These are phyloP conservation scores for Diaporthe vexans DNA, from an alignment of 2,329 filamentous ascomycete genomes.

Conservation along the genomic window DNA sequence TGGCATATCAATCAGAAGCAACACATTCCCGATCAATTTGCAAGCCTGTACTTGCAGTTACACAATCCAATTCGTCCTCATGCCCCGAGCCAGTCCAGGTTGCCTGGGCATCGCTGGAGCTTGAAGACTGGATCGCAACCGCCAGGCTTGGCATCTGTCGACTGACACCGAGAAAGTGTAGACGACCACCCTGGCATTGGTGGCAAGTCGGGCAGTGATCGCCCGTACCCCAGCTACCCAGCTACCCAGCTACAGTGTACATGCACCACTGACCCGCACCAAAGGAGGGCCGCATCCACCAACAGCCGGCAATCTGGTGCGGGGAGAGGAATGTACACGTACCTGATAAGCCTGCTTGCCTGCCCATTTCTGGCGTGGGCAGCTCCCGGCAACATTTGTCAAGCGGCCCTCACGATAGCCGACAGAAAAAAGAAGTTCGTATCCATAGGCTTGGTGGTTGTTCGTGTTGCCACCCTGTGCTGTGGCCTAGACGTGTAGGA, in stretches of 20 bases:
- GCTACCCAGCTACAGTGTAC: neutral
- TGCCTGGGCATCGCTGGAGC: neutral
- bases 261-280: slow-evolving; percentile 5
- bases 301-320: neutral
- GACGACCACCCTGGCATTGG: slow-evolving; percentile 5
- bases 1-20: neutral
- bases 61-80: no score
- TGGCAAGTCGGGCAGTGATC: slow-evolving; percentile 17
- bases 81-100: neutral
- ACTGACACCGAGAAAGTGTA: neutral
- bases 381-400: slow-evolving; percentile 2
- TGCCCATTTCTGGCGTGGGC: neutral
- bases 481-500: neutral
- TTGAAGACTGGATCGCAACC: neutral
- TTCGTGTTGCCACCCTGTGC: slow-evolving; percentile 15
- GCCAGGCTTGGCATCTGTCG: slow-evolving; percentile 18
- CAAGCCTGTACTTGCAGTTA: neutral
- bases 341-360: neutral
- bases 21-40: neutral
- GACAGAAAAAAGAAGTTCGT: slow-evolving; percentile 19
- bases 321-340: neutral
- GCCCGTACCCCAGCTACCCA: neutral
- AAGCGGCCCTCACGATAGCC: slow-evolving; percentile 11
- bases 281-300: slow-evolving; percentile 4
- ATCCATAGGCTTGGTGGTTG: slow-evolving; percentile 10